These are phyloP conservation scores for Epichloe uncinata DNA, from an alignment of 2,329 filamentous ascomycete genomes.

Conservation along the genomic window DNA sequence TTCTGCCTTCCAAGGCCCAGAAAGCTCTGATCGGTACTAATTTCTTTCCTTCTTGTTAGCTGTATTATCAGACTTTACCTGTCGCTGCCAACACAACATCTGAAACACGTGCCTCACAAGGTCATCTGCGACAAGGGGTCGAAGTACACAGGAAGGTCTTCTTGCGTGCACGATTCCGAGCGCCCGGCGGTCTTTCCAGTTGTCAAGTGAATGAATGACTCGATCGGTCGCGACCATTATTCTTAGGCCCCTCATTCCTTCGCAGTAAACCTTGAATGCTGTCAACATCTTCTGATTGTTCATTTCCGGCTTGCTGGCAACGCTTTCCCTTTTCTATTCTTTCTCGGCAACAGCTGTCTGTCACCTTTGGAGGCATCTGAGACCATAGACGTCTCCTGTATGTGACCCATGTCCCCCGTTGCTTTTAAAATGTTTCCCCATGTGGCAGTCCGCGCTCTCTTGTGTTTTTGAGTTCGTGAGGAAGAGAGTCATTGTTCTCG, in stretches of 20 bases:
- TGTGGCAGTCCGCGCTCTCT: not conserved
- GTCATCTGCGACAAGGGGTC: constrained; percentile 1
- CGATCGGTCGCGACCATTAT: not conserved
- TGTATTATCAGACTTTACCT: not conserved
- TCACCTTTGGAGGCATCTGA: not conserved
- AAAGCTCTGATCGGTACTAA: not conserved
- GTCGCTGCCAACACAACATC: not conserved
- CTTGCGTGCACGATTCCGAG: not conserved
- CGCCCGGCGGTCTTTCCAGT: not conserved
- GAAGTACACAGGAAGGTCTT: not conserved
- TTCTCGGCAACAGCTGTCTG: not conserved
- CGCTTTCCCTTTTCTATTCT: not conserved
- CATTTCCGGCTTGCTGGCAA: constrained; percentile 1
- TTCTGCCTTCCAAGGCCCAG: not conserved
- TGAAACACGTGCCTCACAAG: constrained; percentile 3
- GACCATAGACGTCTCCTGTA: constrained; percentile 3
- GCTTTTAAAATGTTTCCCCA: not conserved
- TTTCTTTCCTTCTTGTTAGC: not conserved
- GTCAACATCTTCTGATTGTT: not conserved
- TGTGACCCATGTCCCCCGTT: not conserved
- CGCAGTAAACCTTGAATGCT: not conserved
- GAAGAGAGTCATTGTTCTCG: not conserved
- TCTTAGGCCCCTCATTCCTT: not conserved
- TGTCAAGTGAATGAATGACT: not conserved
- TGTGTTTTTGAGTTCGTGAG: not conserved